Evolutionary conservation across 148 eudicot genomes (phyloP), one percentile per base, ranked within the genome.

Genomic region (Nepenthes mirabilis): DNA sequence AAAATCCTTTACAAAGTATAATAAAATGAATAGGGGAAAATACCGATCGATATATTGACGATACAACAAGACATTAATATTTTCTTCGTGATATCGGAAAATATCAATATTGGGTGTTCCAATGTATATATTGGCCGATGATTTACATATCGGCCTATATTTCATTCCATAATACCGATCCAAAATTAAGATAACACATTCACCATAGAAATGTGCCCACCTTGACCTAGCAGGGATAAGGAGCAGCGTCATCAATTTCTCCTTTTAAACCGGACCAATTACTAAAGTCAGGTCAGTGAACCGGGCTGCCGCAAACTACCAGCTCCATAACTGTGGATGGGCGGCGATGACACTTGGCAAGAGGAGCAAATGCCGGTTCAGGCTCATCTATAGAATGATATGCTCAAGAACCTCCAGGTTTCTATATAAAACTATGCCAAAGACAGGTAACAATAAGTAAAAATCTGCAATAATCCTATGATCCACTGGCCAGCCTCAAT

Each of bases 151-250:
- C 23, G 23, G 23, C 23, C 23, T 23, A 23, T 23, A 23, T 23
- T 23, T 23, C 23, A 23, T 23, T 23, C 23, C 0, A 23, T 23
- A 23, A 23, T 23, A 23, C 23, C 23, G 23, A 74, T 77, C 86
- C 45, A 67, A 72, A 75, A 62, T 76, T 60, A 78, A 81, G 90
- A 86, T 66, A 84, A 80, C 88, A 80, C 85, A 83, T 84, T 79
- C 77, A 71, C 74, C 75, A 68, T 60, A 54, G 53, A 81, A 77
- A 82, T 82, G 90, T 88, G 96, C 90, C 90, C 91, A 91, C 94
- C 98, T 91, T 83, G 78, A 86, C 85, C 81, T 82, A 82, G 86
- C 88, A 85, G 98, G 98, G 98, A 91, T 91, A 88, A 91, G 88
- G 82, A 83, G 89, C 91, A 74, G 74, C 85, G 77, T 75, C 90